Evolutionary conservation across 1,284 basidiomycete species (phyloP).

Genomic region (Microbotryum scabiosae): DNA sequence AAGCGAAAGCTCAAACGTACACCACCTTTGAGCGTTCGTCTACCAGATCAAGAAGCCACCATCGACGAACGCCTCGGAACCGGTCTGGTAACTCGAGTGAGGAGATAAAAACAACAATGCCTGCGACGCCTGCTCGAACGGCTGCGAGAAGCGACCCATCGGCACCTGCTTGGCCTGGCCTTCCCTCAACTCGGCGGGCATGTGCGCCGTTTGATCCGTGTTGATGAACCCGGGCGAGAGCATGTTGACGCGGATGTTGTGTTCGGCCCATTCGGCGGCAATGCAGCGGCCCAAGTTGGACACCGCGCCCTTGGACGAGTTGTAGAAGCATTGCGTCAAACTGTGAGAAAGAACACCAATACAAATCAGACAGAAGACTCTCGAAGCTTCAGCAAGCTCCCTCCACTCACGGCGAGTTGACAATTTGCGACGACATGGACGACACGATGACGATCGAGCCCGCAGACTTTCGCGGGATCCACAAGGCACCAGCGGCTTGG

Average conservation of each 20-base stretch:
- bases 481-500: conserved; percentile 38
- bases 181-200: conserved; percentile 27
- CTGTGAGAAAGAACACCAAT: background rate
- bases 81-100: conserved; percentile 45
- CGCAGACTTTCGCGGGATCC: conserved; percentile 35
- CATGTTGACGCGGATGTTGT: conserved; percentile 52
- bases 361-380: background rate
- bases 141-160: conserved; percentile 45
- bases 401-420: conserved; percentile 41
- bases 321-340: conserved; percentile 35
- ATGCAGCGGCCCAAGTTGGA: conserved; percentile 52
- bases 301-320: conserved; percentile 45
- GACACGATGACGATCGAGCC: conserved; percentile 47
- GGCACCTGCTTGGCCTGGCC: conserved; percentile 37
- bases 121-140: conserved; percentile 46
- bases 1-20: background rate
- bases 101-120: conserved; percentile 46
- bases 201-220: conserved; percentile 41
- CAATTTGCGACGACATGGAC: conserved; percentile 49
- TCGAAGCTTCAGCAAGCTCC: background rate
- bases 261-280: conserved; percentile 53
- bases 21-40: too few species aligned
- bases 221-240: conserved; percentile 42
- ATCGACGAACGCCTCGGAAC: conserved; percentile 45
- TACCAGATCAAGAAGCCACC: conserved; percentile 38